Conservation (phyloP, 2,329 filamentous ascomycete species). For the Trichoderma citrinoviride region DNA sequence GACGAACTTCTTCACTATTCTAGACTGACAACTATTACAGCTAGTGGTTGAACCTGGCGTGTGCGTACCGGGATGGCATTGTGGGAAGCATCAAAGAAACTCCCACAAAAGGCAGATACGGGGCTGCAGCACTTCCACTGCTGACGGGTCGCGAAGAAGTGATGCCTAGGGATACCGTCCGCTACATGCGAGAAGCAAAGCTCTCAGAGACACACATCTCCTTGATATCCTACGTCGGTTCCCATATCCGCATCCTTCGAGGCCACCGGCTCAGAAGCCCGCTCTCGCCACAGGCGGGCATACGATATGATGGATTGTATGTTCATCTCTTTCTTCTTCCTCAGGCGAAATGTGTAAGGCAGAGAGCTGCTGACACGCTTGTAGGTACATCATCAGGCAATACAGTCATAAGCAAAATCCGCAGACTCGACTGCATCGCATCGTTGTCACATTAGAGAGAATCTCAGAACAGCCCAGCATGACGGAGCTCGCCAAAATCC, state of each 20-base stretch:
- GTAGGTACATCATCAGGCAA: slow-evolving; percentile 49
- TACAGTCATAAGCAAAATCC: slow-evolving; percentile 46
- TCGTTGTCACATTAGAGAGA: slow-evolving; percentile 48
- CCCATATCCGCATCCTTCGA: slow-evolving; percentile 51
- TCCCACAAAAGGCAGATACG: slow-evolving; percentile 47
- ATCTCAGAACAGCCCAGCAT: slow-evolving; percentile 42
- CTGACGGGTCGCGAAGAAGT: slow-evolving; percentile 51
- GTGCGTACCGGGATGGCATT: slow-evolving; percentile 56
- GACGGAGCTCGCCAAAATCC: slow-evolving; percentile 44
- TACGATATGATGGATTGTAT: slow-evolving; percentile 59
- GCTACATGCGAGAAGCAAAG: slow-evolving; percentile 46
- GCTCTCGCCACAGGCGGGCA: slow-evolving; percentile 50
- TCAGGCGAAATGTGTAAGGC: too few species aligned
- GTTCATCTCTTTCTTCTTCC: slow-evolving; percentile 26
- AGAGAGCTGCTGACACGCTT: background rate
- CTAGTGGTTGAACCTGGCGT: slow-evolving; percentile 58
- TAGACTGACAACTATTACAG: slow-evolving; percentile 33
- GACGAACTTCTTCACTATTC: too few species aligned
- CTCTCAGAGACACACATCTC: slow-evolving; percentile 47
- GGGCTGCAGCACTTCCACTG: slow-evolving; percentile 48
- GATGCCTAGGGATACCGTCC: slow-evolving; percentile 33
- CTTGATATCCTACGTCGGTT: slow-evolving; percentile 49
- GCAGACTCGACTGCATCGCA: slow-evolving; percentile 41
- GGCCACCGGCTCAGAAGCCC: slow-evolving; percentile 50
- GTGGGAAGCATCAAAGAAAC: slow-evolving; percentile 44